Evolutionary conservation across 768 basidiomycete species (phyloP).

Genomic region (Hemileccinum impolitum): DNA sequence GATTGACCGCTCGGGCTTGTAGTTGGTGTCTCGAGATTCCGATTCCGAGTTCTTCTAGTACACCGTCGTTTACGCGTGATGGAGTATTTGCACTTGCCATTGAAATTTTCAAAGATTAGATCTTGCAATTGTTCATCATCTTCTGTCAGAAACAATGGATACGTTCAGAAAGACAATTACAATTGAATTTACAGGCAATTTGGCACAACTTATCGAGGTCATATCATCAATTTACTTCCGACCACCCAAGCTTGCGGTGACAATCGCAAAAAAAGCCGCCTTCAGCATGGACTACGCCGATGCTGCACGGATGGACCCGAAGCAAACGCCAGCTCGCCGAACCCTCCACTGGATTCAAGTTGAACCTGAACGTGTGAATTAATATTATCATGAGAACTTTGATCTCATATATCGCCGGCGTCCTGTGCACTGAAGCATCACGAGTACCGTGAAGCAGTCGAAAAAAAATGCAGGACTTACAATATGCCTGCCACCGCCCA

Average conservation of each 20-base stretch:
- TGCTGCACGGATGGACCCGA: conserved; percentile 9
- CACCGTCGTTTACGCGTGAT: too few relatives aligned
- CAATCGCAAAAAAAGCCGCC: conserved; percentile 14
- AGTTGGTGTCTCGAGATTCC: not conserved
- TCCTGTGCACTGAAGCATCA: conserved; percentile 20
- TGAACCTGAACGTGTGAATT: conserved; percentile 16
- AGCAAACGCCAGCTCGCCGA: conserved; percentile 6
- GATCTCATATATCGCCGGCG: conserved; percentile 22
- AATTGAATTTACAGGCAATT: too few relatives aligned
- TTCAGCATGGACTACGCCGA: conserved; percentile 13
- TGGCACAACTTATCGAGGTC: too few relatives aligned
- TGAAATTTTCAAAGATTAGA: too few relatives aligned
- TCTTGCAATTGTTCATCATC: too few relatives aligned
- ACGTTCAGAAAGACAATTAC: too few relatives aligned
- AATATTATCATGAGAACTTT: conserved; percentile 18
- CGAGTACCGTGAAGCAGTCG: not conserved
- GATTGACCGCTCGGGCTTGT: not conserved
- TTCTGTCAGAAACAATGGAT: too few relatives aligned
- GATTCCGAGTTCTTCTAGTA: not conserved
- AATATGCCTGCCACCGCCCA: conserved; percentile 18
- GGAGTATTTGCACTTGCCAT: too few relatives aligned
- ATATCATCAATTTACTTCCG: too few relatives aligned
- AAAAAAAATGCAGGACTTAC: conserved; percentile 8
- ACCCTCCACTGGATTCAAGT: conserved; percentile 5
- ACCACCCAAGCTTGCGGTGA: not conserved